Base-by-base conservation (phyloP, 257 asterid species). In the Salvia splendens region DNA sequence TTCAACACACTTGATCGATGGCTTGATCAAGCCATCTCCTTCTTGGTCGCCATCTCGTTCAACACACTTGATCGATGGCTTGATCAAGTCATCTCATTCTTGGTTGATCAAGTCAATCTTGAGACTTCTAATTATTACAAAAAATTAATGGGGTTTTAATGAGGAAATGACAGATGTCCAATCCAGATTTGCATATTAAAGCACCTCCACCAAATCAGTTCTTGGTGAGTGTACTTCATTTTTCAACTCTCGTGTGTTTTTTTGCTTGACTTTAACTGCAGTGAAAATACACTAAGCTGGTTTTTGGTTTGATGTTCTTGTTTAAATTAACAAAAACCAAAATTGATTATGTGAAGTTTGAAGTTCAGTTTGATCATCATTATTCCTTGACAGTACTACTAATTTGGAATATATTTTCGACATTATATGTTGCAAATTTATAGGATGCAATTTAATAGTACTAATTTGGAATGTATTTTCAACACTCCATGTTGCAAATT, bases 121-220 rank as follows among this genome's bases (percentile, higher is more conserved):
- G n/a, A n/a, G n/a, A n/a, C n/a, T n/a, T n/a, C n/a, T n/a, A n/a
- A n/a, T n/a, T n/a, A n/a, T n/a, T n/a, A n/a, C n/a, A n/a, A n/a
- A n/a, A n/a, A n/a, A n/a, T n/a, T n/a, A n/a, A n/a, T n/a, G n/a
- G n/a, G n/a, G n/a, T n/a, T n/a, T n/a, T n/a, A n/a, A n/a, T n/a
- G 64, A 68, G 53, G 32, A 65, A 28, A 5, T 30, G 79, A 75
- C 82, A 80, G 75, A 43, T 82, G 83, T 75, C 87, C 56, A 70
- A 61, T 77, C 71, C 5, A 40, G 78, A 76, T 66, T 76, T 51
- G 80, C 73, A 73, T 74, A 80, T 68, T 68, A 67, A 74, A 80
- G 79, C 87, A 81, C 73, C 85, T 80, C 83, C 87, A 84, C 81
- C 80, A 83, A 45, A 70, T 80, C 70, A 5, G 52, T 66, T 80